Evolutionary conservation across 169 alveolate genomes (phyloP).

Genomic region (Theileria equi): DNA sequence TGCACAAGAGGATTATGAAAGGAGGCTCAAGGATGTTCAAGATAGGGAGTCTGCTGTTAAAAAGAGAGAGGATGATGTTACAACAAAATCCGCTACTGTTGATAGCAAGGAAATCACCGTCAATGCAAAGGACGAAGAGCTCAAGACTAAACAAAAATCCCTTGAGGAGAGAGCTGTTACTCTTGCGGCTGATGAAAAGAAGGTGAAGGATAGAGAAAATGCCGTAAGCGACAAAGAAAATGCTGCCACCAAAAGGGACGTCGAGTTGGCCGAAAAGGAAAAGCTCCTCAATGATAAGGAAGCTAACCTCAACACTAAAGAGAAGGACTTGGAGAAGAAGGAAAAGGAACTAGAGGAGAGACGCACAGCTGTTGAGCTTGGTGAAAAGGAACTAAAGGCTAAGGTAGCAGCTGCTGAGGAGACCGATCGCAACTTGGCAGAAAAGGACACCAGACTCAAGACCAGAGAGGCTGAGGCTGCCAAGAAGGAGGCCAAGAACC

Average conservation of each 20-base stretch:
- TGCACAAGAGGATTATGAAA: constrained; percentile 45
- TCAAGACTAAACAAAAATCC: neutral
- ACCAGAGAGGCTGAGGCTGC: no score
- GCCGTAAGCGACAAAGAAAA: neutral
- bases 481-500: no score
- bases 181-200: neutral
- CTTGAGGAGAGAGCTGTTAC: constrained; percentile 7
- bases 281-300: neutral
- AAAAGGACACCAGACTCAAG: no score
- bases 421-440: neutral
- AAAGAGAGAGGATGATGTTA: neutral
- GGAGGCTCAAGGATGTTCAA: neutral
- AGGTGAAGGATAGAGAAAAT: neutral
- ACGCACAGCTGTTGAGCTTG: neutral
- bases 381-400: neutral
- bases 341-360: constrained; percentile 1
- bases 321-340: constrained; percentile 2
- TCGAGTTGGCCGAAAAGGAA: neutral
- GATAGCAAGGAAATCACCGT: constrained; percentile 5
- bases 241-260: neutral
- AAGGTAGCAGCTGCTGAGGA: constrained; percentile 5
- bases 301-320: neutral
- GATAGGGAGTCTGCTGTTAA: neutral
- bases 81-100: constrained; percentile 29
- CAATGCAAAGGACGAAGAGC: constrained; percentile 26